These are phyloP conservation scores for Pseudomonodictys pantanalensis DNA, from an alignment of 495 filamentous ascomycete species.

Conservation along the genomic window DNA sequence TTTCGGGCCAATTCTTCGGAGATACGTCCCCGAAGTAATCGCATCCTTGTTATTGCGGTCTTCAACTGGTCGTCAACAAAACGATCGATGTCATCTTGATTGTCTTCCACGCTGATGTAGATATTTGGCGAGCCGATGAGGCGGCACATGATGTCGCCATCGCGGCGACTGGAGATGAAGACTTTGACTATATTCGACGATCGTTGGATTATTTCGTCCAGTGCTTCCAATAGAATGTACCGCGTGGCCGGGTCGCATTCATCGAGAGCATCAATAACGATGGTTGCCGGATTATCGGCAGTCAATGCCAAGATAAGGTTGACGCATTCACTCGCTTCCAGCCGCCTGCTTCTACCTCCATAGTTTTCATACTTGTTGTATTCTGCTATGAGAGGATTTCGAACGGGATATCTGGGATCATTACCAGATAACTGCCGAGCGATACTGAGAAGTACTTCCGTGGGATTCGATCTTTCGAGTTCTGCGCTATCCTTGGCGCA, in stretches of 20 bases:
- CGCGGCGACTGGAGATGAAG: conserved; percentile 43
- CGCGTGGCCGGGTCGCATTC: conserved; percentile 43
- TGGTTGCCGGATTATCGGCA: conserved; percentile 31
- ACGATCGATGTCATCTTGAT: conserved; percentile 36
- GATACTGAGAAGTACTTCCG: conserved; percentile 14
- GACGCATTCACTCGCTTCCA: too few species aligned
- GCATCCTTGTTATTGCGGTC: conserved; percentile 4
- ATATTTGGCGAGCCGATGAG: conserved; percentile 36
- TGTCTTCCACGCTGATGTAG: conserved; percentile 36
- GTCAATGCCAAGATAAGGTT: conserved; percentile 16
- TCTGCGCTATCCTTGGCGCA: conserved; percentile 24
- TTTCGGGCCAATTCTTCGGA: too few species aligned
- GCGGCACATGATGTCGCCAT: conserved; percentile 39
- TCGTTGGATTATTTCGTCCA: conserved; percentile 35
- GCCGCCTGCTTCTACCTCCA: too few species aligned
- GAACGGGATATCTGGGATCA: conserved; percentile 7
- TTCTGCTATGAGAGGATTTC: too few species aligned
- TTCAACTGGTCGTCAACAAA: conserved; percentile 36
- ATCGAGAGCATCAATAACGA: conserved; percentile 51
- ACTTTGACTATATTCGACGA: conserved; percentile 42
- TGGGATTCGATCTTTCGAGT: conserved; percentile 10
- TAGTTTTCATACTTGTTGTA: too few species aligned
- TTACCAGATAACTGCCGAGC: conserved; percentile 11
- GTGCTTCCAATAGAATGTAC: conserved; percentile 37
- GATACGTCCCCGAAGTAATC: conserved; percentile 10